phyloP scores from a whole-genome alignment of 352 stramenopile genomes.

The Globisporangium barbulae region DNA sequence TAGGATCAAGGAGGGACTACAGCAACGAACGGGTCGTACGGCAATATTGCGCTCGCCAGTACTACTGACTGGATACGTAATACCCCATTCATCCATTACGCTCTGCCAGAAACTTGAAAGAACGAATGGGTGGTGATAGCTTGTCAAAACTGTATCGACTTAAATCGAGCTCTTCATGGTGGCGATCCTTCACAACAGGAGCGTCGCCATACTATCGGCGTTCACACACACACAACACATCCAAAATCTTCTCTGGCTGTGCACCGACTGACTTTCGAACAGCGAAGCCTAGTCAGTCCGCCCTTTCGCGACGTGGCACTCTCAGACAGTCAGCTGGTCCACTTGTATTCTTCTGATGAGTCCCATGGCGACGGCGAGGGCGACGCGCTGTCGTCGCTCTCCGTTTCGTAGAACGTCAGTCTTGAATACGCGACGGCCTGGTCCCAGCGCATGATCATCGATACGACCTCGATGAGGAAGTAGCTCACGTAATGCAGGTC shows the following conservation, averaged over 20 bases:
- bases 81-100: neutral
- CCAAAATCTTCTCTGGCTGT: neutral
- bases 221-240: neutral
- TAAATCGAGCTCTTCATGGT: neutral
- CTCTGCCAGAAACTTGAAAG: neutral
- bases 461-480: constrained; percentile 19
- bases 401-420: constrained; percentile 8
- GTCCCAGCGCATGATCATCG: constrained; percentile 23
- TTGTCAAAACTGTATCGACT: neutral
- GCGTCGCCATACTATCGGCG: neutral
- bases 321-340: neutral
- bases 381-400: neutral
- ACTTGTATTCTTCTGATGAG: constrained; percentile 10
- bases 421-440: constrained; percentile 16
- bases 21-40: no score
- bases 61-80: no score
- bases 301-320: neutral
- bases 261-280: neutral
- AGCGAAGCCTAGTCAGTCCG: neutral
- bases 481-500: constrained; percentile 29
- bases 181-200: neutral
- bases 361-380: constrained; percentile 3
- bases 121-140: neutral
- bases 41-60: no score
- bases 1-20: no score